phyloP scores from a whole-genome alignment of 805 yeast species.

The Barnettozyma sucrosica region DNA sequence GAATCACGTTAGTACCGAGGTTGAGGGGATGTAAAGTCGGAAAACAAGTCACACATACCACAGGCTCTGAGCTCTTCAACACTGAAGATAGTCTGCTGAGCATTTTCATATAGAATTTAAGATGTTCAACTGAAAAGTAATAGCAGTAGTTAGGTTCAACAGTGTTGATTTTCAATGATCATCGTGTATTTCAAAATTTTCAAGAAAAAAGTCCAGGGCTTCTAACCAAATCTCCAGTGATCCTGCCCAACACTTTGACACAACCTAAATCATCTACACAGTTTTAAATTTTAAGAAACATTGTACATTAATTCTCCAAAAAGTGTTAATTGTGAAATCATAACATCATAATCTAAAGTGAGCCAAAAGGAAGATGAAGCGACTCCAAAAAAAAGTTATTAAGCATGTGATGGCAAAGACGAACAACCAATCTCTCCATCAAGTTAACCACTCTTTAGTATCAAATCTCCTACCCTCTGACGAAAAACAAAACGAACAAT shows the following conservation, averaged over 20 bases:
- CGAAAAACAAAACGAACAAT: background rate
- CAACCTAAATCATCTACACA: background rate
- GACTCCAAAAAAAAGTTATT: background rate
- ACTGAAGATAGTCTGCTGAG: constrained; percentile 6
- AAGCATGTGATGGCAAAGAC: background rate
- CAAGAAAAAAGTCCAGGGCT: background rate
- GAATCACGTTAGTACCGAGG: constrained; percentile 6
- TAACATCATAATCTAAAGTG: constrained; percentile 7
- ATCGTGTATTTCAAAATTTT: background rate
- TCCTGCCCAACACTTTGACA: background rate
- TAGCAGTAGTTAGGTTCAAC: background rate
- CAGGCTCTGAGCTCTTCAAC: constrained; percentile 2
- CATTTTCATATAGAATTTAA: background rate
- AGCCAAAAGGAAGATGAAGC: background rate
- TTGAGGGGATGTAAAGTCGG: background rate
- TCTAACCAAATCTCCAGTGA: background rate
- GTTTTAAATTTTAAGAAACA: background rate
- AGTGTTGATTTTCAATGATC: background rate
- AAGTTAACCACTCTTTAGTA: background rate
- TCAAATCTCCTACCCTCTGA: background rate
- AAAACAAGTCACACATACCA: constrained; percentile 3
- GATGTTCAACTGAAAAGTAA: background rate
- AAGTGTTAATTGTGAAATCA: constrained; percentile 3
- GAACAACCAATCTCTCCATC: background rate
- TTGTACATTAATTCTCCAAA: background rate